phyloP scores from a whole-genome alignment of 2,329 filamentous ascomycete genomes.

The Fusarium circinatum region DNA sequence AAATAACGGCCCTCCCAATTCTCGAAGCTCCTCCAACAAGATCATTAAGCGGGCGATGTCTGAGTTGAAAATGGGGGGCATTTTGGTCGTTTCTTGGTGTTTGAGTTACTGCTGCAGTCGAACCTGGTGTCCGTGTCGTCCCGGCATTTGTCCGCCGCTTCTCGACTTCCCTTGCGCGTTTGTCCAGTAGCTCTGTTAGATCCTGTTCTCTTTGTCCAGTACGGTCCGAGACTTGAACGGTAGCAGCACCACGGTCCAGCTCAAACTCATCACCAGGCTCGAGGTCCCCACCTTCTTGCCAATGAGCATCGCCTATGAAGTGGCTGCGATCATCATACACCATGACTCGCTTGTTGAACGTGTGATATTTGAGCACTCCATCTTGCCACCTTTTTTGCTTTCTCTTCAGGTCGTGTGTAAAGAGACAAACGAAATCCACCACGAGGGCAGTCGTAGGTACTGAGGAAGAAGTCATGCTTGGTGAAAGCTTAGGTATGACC shows the following conservation, averaged over 20 bases:
- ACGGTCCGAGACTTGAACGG: slow-evolving; percentile 83
- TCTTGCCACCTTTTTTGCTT: slow-evolving; percentile 97
- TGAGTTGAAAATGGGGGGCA: slow-evolving; percentile 50
- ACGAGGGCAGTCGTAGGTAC: slow-evolving; percentile 71
- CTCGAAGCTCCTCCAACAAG: slow-evolving; percentile 46
- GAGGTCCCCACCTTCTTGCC: slow-evolving; percentile 74
- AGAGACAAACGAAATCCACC: slow-evolving; percentile 85
- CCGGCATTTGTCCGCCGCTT: slow-evolving; percentile 58
- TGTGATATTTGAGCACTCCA: slow-evolving; percentile 86
- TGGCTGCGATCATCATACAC: slow-evolving; percentile 85
- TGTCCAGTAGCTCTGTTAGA: slow-evolving; percentile 78
- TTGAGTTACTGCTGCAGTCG: slow-evolving; percentile 34
- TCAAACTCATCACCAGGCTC: slow-evolving; percentile 84
- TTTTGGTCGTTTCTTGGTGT: slow-evolving; percentile 35
- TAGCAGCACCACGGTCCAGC: slow-evolving; percentile 77
- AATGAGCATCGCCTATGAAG: slow-evolving; percentile 86
- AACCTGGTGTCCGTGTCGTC: slow-evolving; percentile 49
- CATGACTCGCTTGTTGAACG: slow-evolving; percentile 92
- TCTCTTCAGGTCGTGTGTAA: slow-evolving; percentile 83
- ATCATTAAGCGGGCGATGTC: slow-evolving; percentile 57
- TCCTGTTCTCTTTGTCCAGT: slow-evolving; percentile 81
- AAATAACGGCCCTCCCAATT: slow-evolving; percentile 48
- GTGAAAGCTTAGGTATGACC: neutral
- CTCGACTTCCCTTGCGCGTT: slow-evolving; percentile 68
- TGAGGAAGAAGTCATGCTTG: slow-evolving; percentile 27